A percentile compares a stretch with the other conserved stretches of the same genome.
phyloP scores from a whole-genome alignment of 2,329 filamentous ascomycete species.

The Fusarium sp. region DNA sequence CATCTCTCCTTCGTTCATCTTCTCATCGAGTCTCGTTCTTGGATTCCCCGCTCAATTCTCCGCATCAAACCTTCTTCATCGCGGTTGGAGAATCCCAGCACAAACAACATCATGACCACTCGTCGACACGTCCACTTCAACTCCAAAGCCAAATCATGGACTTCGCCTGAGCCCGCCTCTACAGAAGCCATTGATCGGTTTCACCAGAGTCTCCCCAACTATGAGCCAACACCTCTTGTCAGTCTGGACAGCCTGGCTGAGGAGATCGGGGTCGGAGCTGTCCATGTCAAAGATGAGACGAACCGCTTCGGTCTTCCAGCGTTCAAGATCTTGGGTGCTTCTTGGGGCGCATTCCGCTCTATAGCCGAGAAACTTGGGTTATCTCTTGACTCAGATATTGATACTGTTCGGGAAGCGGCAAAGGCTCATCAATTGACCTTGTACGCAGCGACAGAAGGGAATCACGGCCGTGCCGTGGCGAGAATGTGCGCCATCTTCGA shows the following conservation, averaged over 20 bases:
- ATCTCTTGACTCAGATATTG: constrained; percentile 54
- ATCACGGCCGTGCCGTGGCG: constrained; percentile 79
- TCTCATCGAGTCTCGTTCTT: not conserved
- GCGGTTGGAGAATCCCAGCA: not conserved
- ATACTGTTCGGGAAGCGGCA: constrained; percentile 53
- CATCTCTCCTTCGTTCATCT: accelerated
- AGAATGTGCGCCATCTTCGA: constrained; percentile 71
- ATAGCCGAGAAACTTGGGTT: constrained; percentile 58
- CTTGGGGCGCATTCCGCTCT: constrained; percentile 74
- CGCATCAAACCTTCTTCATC: not conserved
- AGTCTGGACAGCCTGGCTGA: constrained; percentile 63
- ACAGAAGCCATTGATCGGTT: constrained; percentile 53
- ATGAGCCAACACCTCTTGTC: constrained; percentile 63
- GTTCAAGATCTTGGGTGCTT: constrained; percentile 84
- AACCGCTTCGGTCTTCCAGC: constrained; percentile 74
- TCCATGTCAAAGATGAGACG: constrained; percentile 79
- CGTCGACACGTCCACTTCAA: constrained; percentile 44
- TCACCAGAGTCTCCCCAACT: constrained; percentile 68
- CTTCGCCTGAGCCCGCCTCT: constrained; percentile 10
- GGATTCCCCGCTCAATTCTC: not conserved
- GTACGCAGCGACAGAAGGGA: constrained; percentile 78
- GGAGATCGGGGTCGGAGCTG: constrained; percentile 64
- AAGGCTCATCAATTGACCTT: constrained; percentile 53
- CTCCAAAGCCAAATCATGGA: constrained; percentile 26
- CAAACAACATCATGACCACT: constrained; percentile 26